Base-by-base conservation (phyloP, 2,329 filamentous ascomycete genomes). In the Bipolaris zeicola region DNA sequence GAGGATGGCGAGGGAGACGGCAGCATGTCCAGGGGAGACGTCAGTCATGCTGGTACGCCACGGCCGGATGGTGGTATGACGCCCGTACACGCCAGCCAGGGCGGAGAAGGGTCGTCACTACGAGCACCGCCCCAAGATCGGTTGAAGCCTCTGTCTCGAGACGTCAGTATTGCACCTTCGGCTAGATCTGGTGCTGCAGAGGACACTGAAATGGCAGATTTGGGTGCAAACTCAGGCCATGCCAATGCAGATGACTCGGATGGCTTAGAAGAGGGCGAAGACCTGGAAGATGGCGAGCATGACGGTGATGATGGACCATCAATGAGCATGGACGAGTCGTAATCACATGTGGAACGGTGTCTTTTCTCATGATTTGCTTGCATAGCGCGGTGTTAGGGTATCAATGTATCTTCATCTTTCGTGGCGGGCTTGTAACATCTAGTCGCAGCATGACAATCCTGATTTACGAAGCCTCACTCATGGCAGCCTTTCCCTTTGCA, bases 41-140 rank as follows among this genome's bases (percentile, higher is more conserved):
- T 55, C 5, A 82, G 80, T 64, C 70, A 73, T 43, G 72, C 75
- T 31, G 80, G 78, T 13, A 81, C 80, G n/a, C 80, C 80, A 6
- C 72, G 74, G 28, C 76, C 76, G 4, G 80, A 79, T 38, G 71
- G 73, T 10, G 74, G 73, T 4, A 68, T 70, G 38, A 80, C 78
- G 16, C 79, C 79, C 2, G 55, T 77, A 50, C 76, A 76, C 44
- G 68, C 61, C 22, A 70, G 68, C 48, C 71, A 76, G 33, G 65
- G 66, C 33, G 72, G 61, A 51, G 72, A 75, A 10, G 63, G 55
- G 4, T 63, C 57, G 22, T 62, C 61, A 13, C 63, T 76, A 20
- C 70, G 63, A 45, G 68, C 71, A 22, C 70, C 68, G 7, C 70
- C 71, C 18, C 69, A 71, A 20, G 69, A 73, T 54, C 62, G 73